These are phyloP conservation scores for Citrus cavaleriei DNA, from an alignment of 345 rosid species.

Conservation along the genomic window DNA sequence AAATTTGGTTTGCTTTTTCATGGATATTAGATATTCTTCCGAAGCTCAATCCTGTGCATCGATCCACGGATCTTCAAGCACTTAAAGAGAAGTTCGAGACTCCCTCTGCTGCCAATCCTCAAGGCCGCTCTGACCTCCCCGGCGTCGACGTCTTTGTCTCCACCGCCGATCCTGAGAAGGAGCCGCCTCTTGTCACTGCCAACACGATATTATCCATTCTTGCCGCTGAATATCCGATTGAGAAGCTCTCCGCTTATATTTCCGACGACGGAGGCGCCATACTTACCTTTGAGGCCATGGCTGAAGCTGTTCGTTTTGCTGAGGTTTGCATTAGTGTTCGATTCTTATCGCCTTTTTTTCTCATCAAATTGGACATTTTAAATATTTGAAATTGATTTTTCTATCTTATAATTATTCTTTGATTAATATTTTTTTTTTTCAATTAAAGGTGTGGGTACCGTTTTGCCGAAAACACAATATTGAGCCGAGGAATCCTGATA, in stretches of 20 bases:
- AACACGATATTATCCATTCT: conserved; percentile 80
- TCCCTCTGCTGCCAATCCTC: conserved; percentile 70
- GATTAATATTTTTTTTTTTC: no score
- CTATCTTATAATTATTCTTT: not conserved
- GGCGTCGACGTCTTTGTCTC: conserved; percentile 82
- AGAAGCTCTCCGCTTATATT: conserved; percentile 72
- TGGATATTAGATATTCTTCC: conserved; percentile 87
- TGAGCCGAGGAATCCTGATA: conserved; percentile 91
- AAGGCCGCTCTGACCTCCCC: conserved; percentile 85
- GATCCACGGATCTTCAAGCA: conserved; percentile 78
- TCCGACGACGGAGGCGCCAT: conserved; percentile 93
- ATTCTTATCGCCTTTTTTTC: no score
- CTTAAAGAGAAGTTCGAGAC: conserved; percentile 74
- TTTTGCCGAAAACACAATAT: conserved; percentile 89
- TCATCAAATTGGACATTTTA: no score
- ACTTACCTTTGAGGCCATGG: conserved; percentile 96
- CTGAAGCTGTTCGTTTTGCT: conserved; percentile 82
- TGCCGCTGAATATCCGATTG: conserved; percentile 73
- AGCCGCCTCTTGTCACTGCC: conserved; percentile 90
- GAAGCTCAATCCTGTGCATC: conserved; percentile 76
- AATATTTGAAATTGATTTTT: not conserved
- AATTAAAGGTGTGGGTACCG: conserved; percentile 69
- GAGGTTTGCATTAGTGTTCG: conserved; percentile 32
- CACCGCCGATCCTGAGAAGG: conserved; percentile 89
- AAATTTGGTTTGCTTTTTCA: conserved; percentile 92